Evolutionary conservation across 345 rosid genomes (phyloP).

Genomic region (Odontarrhena argentea): DNA sequence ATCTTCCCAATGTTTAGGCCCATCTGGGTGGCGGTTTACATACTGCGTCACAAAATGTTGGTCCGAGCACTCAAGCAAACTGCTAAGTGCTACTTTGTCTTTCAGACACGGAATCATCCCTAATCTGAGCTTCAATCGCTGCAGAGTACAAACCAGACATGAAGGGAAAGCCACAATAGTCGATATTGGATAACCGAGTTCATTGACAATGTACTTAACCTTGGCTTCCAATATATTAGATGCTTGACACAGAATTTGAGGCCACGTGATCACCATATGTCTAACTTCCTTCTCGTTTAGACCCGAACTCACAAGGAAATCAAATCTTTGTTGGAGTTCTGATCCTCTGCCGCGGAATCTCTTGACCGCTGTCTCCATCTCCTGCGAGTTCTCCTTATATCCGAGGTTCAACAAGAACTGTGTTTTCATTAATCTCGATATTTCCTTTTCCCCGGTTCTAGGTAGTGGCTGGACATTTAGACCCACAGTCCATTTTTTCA

Average conservation of each 20-base stretch:
- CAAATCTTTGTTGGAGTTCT: conserved; percentile 67
- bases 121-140: conserved; percentile 58
- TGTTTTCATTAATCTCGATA: conserved; percentile 46
- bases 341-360: conserved; percentile 56
- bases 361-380: conserved; percentile 52
- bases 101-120: conserved; percentile 65
- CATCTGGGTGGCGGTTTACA: conserved; percentile 58
- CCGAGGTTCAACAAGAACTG: conserved; percentile 60
- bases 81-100: conserved; percentile 53
- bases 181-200: conserved; percentile 57
- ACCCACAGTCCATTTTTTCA: conserved; percentile 65
- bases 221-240: conserved; percentile 53
- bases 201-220: conserved; percentile 53
- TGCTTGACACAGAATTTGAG: conserved; percentile 57
- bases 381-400: conserved; percentile 42
- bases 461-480: conserved; percentile 47
- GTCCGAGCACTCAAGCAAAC: conserved; percentile 48
- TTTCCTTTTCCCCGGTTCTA: conserved; percentile 29
- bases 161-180: conserved; percentile 54
- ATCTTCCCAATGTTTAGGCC: conserved; percentile 61
- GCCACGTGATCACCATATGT: conserved; percentile 54
- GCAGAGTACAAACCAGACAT: conserved; percentile 46
- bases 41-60: conserved; percentile 41
- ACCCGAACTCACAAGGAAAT: conserved; percentile 62
- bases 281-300: conserved; percentile 54